Evolutionary conservation across 768 basidiomycete species (phyloP), one percentile per base, ranked within the genome.

Genomic region (Phylloporus sp.): DNA sequence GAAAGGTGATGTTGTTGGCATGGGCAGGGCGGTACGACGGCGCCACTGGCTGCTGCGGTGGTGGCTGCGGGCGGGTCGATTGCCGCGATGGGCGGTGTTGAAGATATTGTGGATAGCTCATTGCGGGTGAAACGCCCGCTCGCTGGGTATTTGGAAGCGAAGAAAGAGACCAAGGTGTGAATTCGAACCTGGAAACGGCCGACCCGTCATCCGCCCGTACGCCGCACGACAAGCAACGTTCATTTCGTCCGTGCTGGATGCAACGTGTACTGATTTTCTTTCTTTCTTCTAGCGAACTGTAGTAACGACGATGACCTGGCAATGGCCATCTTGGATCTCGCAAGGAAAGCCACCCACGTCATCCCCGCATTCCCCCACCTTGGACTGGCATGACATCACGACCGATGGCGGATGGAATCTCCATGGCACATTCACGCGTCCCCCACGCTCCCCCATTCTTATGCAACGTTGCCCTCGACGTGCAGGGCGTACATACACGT

Each of bases 1-100:
- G 81, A 61, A 90, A 90, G 28, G 83, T 82, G 21, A 90, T 82
- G 54, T 72, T 76, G 35, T 29, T 52, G 50, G 14, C n/a, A n/a
- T 40, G 9, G 24, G 7, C 39, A 15, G 57, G 35, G 22, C 64
- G 64, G n/a, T n/a, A n/a, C n/a, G n/a, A n/a, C n/a, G n/a, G n/a
- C n/a, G n/a, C n/a, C n/a, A n/a, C n/a, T n/a, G n/a, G n/a, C n/a
- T n/a, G n/a, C n/a, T n/a, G n/a, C n/a, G n/a, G n/a, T n/a, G n/a
- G n/a, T n/a, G n/a, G n/a, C n/a, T n/a, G n/a, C n/a, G n/a, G n/a
- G n/a, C n/a, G n/a, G n/a, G n/a, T n/a, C n/a, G n/a, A n/a, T n/a
- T n/a, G n/a, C n/a, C n/a, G n/a, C n/a, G n/a, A n/a, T n/a, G 57
- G 8, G 42, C 4, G 6, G 68, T 67, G 42, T 2, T 69, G 64